Evolutionary conservation across 208 protist genomes (phyloP).

Genomic region (Trypanosoma lewisi): DNA sequence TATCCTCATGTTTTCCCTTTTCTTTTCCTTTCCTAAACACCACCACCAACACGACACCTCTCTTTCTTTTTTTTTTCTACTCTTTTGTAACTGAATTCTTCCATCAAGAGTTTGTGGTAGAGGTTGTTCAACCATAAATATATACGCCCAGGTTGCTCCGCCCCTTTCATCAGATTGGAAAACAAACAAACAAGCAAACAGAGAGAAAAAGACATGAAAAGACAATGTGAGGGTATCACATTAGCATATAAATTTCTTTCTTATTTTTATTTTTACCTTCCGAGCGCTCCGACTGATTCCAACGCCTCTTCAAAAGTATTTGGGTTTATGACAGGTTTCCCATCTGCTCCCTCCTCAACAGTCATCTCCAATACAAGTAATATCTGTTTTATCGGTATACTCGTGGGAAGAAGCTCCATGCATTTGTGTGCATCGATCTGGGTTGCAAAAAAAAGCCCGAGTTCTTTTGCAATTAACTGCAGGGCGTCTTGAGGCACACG

Average conservation of each 20-base stretch:
- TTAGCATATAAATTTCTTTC: too few species aligned
- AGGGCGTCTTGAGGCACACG: slow-evolving; percentile 40
- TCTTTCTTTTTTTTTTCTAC: background rate
- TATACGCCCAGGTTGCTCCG: too few species aligned
- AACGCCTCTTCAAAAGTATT: slow-evolving; percentile 52
- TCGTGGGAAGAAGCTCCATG: slow-evolving; percentile 27
- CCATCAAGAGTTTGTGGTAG: too few species aligned
- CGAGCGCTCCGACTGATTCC: slow-evolving; percentile 44
- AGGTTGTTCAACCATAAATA: too few species aligned
- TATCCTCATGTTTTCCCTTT: background rate
- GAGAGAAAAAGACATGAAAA: too few species aligned
- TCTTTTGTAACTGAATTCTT: too few species aligned
- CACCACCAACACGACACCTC: background rate
- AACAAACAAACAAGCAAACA: too few species aligned
- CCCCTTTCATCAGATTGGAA: too few species aligned
- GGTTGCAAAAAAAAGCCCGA: slow-evolving; percentile 47
- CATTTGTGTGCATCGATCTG: slow-evolving; percentile 31
- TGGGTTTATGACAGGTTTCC: slow-evolving; percentile 32
- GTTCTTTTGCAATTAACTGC: slow-evolving; percentile 32
- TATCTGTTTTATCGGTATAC: slow-evolving; percentile 79
- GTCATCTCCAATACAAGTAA: slow-evolving; percentile 83
- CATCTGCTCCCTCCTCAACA: slow-evolving; percentile 36
- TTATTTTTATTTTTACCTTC: slow-evolving; percentile 1
- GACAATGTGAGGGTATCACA: too few species aligned
- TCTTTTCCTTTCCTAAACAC: background rate